phyloP scores from a whole-genome alignment of 148 eudicot genomes.

The Dysphania ambrosioides region DNA sequence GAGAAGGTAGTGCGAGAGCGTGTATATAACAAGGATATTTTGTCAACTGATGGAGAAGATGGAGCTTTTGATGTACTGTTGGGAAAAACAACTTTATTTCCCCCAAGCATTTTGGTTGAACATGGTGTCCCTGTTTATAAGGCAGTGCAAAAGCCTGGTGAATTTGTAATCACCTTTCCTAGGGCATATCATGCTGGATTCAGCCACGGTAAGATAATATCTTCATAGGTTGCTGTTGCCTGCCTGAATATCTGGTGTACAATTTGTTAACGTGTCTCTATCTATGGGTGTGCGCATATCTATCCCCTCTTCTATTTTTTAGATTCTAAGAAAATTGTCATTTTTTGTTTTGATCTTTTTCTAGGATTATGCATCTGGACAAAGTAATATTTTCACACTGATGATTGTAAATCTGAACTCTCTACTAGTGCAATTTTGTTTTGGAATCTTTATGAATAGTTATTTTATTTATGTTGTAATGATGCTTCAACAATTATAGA shows the following conservation, averaged over 20 bases:
- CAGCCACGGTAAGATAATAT: slow-evolving; percentile 74
- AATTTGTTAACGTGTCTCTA: neutral
- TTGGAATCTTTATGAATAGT: no score
- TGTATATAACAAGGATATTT: slow-evolving; percentile 69
- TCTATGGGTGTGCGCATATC: neutral
- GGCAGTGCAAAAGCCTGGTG: slow-evolving; percentile 98
- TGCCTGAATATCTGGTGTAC: no score
- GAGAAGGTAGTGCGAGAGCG: slow-evolving; percentile 81
- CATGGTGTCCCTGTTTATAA: slow-evolving; percentile 84
- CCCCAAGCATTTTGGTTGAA: slow-evolving; percentile 77
- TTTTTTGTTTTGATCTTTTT: no score
- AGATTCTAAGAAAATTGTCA: no score
- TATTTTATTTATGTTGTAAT: no score
- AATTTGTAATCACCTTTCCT: slow-evolving; percentile 84
- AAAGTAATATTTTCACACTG: no score
- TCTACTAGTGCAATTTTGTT: no score
- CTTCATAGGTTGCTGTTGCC: neutral
- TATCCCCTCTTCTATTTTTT: neutral
- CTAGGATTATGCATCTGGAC: no score
- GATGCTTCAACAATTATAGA: no score
- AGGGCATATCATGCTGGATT: slow-evolving; percentile 99
- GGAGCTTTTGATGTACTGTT: slow-evolving; percentile 92
- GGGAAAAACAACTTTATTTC: slow-evolving; percentile 93
- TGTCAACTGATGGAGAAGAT: slow-evolving; percentile 80
- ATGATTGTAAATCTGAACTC: no score